A percentile compares a stretch with the other conserved stretches of the same genome.
Evolutionary conservation across 192 early-diverging fungal species (phyloP).

Genomic region (Polychytrium aggregatum): DNA sequence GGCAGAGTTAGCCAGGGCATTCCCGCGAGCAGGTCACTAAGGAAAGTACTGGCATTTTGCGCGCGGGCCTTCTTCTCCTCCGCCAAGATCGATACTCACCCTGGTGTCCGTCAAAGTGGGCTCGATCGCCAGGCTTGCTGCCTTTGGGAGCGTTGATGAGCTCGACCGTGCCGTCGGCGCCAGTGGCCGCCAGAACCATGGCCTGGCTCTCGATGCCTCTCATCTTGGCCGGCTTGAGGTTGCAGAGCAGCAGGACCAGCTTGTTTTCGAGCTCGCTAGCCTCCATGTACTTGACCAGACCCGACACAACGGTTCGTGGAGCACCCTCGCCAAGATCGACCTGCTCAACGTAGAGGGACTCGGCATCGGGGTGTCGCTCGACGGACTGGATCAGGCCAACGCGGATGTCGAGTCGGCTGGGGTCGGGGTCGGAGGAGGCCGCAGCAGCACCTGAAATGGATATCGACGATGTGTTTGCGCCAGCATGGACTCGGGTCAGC

Average conservation of each 20-base stretch:
- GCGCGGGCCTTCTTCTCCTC: too few species aligned
- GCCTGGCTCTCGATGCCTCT: constrained; percentile 59
- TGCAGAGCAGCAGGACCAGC: constrained; percentile 56
- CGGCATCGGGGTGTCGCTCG: constrained; percentile 81
- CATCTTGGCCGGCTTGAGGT: constrained; percentile 79
- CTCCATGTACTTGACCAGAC: constrained; percentile 77
- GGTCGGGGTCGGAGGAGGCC: too few species aligned
- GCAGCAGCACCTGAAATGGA: too few species aligned
- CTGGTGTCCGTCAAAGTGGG: constrained; percentile 73
- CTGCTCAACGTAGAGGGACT: constrained; percentile 82
- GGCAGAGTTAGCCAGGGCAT: too few species aligned
- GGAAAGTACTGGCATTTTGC: too few species aligned
- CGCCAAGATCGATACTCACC: too few species aligned
- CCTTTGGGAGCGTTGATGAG: constrained; percentile 71
- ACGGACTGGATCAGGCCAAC: constrained; percentile 73
- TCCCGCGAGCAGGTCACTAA: too few species aligned
- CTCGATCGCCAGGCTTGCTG: constrained; percentile 70
- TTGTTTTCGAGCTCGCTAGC: constrained; percentile 57
- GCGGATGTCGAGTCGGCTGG: constrained; percentile 57
- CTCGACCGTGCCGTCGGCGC: constrained; percentile 70
- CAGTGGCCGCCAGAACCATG: constrained; percentile 84
- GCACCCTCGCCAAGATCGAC: constrained; percentile 74
- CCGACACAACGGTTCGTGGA: constrained; percentile 79
- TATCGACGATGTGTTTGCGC: too few species aligned
- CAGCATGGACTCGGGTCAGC: too few species aligned